phyloP scores from a whole-genome alignment of 805 yeast genomes.

The Metschnikowia borealis region DNA sequence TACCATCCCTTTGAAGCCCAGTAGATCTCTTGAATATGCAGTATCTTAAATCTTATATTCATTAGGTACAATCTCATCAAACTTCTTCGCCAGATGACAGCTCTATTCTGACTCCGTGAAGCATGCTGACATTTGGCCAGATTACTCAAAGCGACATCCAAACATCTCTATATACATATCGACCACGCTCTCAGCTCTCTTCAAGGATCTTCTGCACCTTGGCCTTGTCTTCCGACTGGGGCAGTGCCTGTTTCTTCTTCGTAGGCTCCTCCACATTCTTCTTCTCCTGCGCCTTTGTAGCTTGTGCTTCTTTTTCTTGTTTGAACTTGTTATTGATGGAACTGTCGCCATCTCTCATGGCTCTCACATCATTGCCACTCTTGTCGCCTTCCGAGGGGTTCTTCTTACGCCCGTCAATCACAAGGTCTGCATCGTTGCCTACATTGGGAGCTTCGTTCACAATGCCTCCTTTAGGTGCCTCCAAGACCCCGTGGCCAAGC shows the following conservation, averaged over 20 bases:
- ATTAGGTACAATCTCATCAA: neutral
- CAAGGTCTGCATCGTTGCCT: conserved; percentile 35
- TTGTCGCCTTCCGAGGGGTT: neutral
- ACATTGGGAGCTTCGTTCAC: conserved; percentile 44
- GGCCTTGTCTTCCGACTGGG: conserved; percentile 4
- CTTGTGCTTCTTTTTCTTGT: neutral
- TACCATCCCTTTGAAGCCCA: neutral
- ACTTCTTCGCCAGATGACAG: neutral
- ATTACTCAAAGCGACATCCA: neutral
- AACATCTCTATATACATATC: neutral
- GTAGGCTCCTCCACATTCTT: neutral
- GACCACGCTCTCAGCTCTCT: conserved; percentile 4
- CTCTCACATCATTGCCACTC: conserved; percentile 11
- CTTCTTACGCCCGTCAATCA: conserved; percentile 16
- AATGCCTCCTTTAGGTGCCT: conserved; percentile 46
- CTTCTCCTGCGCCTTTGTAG: neutral
- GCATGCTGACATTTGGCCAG: neutral
- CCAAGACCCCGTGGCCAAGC: conserved; percentile 35
- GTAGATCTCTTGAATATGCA: neutral
- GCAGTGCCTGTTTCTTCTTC: neutral
- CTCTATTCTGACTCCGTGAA: neutral
- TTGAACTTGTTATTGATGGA: neutral
- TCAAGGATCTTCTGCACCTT: conserved; percentile 10
- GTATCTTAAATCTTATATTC: neutral
- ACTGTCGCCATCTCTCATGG: conserved; percentile 7